Conservation (phyloP, 495 filamentous ascomycete genomes). For the Paragyromitra xinjiangensis region DNA sequence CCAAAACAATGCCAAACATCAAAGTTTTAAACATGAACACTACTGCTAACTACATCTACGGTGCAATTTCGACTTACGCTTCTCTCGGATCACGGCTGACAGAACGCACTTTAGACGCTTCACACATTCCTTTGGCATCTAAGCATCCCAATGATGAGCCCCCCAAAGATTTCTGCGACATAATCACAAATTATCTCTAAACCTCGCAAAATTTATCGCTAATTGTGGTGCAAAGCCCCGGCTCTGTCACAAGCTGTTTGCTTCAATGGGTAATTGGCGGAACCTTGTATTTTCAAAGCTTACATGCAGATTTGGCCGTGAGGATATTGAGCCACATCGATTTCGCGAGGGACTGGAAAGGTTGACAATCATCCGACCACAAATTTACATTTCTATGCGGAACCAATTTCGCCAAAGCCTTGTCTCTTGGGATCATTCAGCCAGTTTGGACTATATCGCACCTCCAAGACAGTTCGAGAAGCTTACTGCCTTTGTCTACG, state of each 20-base stretch:
- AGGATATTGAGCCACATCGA: not conserved
- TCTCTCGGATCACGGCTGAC: constrained; percentile 6
- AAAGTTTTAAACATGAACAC: not conserved
- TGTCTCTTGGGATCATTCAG: not conserved
- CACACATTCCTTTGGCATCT: not conserved
- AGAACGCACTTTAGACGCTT: not conserved
- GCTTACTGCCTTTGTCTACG: not conserved
- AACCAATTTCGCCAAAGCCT: not conserved
- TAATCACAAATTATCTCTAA: not conserved
- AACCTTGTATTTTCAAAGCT: not conserved
- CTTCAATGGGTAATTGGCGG: not conserved
- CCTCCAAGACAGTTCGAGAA: not conserved
- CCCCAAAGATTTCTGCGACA: not conserved
- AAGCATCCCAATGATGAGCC: not conserved
- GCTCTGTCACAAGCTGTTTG: not conserved
- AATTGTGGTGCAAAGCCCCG: not conserved
- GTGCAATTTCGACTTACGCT: not conserved
- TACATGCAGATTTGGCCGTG: not conserved
- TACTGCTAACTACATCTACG: not conserved
- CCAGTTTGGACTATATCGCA: not conserved
- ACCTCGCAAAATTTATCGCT: not conserved
- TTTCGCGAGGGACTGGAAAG: not conserved
- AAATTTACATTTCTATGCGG: not conserved
- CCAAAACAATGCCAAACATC: not conserved
- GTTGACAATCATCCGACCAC: not conserved